phyloP scores from a whole-genome alignment of 495 filamentous ascomycete species.

The Pyrenopolyporus hunteri region DNA sequence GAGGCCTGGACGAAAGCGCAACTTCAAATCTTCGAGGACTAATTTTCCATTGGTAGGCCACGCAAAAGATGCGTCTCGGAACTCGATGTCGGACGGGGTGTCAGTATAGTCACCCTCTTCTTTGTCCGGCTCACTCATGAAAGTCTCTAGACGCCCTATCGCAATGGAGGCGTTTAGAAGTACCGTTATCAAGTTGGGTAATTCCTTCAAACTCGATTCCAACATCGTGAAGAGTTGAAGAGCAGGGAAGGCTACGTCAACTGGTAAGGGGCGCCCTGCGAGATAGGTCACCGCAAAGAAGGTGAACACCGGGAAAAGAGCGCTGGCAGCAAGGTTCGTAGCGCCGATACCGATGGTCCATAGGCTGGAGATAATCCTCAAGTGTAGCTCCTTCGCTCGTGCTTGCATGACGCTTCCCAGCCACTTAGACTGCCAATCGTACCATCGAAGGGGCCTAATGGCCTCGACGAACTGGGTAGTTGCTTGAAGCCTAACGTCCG shows the following conservation, averaged over 20 bases:
- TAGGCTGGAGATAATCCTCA: constrained; percentile 68
- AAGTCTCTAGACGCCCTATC: constrained; percentile 77
- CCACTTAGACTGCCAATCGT: constrained; percentile 86
- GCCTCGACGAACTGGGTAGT: constrained; percentile 82
- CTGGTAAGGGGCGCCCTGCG: constrained; percentile 65
- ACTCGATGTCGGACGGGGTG: constrained; percentile 47
- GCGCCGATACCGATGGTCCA: constrained; percentile 64
- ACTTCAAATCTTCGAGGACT: constrained; percentile 66
- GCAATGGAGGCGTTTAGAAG: constrained; percentile 77
- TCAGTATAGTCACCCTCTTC: constrained; percentile 37
- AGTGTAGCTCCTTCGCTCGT: constrained; percentile 68
- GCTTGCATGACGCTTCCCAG: constrained; percentile 72
- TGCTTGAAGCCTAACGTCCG: constrained; percentile 74
- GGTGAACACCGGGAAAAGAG: constrained; percentile 76
- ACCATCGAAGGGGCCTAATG: constrained; percentile 85
- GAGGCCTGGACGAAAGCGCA: constrained; percentile 67
- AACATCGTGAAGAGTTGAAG: constrained; percentile 78
- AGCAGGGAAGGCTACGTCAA: constrained; percentile 83
- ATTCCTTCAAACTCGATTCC: constrained; percentile 68
- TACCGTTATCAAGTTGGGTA: constrained; percentile 72
- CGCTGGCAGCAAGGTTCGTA: constrained; percentile 67
- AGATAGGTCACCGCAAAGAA: constrained; percentile 79
- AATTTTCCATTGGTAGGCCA: constrained; percentile 71
- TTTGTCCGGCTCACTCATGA: constrained; percentile 84
- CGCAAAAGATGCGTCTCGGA: constrained; percentile 71